Conservation (phyloP, 768 basidiomycete species). For the Phlebiopsis flavidoalba region DNA sequence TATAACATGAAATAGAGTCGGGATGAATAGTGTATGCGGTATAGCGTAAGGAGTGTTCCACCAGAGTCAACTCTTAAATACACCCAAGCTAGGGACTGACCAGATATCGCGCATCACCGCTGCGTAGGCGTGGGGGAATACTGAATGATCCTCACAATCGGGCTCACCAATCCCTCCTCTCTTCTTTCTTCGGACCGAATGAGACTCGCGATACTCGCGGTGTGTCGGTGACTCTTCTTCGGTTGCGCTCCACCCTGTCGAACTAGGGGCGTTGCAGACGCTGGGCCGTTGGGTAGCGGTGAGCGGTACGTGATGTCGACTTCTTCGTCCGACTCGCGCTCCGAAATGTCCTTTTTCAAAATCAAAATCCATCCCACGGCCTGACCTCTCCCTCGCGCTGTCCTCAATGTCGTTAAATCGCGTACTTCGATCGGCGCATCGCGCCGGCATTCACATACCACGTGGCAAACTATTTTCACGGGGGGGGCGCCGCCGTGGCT, state of each 20-base stretch:
- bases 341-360: conserved; percentile 43
- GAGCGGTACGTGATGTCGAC: conserved; percentile 69
- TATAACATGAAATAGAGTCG: too few relatives aligned
- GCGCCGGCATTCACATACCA: too few relatives aligned
- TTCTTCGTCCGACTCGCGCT: conserved; percentile 52
- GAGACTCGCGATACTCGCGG: conserved; percentile 79
- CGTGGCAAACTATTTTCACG: too few relatives aligned
- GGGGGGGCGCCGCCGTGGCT: too few relatives aligned
- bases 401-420: conserved; percentile 73
- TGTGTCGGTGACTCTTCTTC: conserved; percentile 61
- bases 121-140: conserved; percentile 37
- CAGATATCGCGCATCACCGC: not conserved
- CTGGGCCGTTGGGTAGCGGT: conserved; percentile 35
- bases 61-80: not conserved
- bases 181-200: conserved; percentile 73
- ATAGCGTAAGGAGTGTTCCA: not conserved
- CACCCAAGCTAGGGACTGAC: not conserved
- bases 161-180: conserved; percentile 86
- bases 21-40: not conserved
- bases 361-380: conserved; percentile 43
- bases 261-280: conserved; percentile 32
- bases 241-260: conserved; percentile 22
- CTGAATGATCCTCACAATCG: conserved; percentile 54
- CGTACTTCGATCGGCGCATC: conserved; percentile 56
- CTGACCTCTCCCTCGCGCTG: conserved; percentile 33